phyloP scores from a whole-genome alignment of 176 grass and related monocot genomes.

The Typha latifolia region DNA sequence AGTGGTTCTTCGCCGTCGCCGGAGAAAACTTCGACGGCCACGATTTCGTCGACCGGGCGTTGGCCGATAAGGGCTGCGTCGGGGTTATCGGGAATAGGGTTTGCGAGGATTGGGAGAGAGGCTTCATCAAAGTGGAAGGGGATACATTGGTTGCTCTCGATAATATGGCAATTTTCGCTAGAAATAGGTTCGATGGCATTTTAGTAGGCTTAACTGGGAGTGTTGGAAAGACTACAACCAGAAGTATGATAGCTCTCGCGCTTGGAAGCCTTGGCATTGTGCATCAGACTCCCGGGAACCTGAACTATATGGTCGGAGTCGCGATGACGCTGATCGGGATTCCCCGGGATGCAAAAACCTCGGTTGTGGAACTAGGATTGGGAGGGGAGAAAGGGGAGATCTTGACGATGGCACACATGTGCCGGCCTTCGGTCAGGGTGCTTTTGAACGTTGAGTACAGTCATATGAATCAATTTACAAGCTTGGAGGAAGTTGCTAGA shows the following conservation, averaged over 20 bases:
- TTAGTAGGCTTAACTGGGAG: slow-evolving; percentile 6
- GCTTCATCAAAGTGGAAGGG: slow-evolving; percentile 9
- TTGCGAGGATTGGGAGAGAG: background rate
- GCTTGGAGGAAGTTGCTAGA: slow-evolving; percentile 3
- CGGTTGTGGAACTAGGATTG: slow-evolving; percentile 6
- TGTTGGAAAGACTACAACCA: slow-evolving; percentile 10
- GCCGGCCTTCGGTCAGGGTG: slow-evolving; percentile 2
- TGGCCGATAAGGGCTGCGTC: background rate
- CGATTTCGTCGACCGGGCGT: background rate
- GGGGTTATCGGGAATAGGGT: slow-evolving; percentile 7
- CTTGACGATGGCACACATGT: slow-evolving; percentile 7
- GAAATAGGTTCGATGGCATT: slow-evolving; percentile 4
- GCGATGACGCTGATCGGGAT: slow-evolving; percentile 1
- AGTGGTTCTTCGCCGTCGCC: background rate
- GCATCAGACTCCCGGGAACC: slow-evolving; percentile 3
- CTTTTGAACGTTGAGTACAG: background rate
- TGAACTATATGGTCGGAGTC: slow-evolving; percentile 8
- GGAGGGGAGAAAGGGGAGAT: slow-evolving; percentile 6
- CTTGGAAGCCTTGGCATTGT: background rate
- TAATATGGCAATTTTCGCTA: background rate
- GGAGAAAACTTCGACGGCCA: slow-evolving; percentile 1
- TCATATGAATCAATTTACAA: slow-evolving; percentile 6
- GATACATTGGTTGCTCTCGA: background rate
- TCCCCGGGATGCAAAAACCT: background rate
- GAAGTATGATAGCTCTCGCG: slow-evolving; percentile 3